Base-by-base conservation (phyloP, 345 rosid genomes). In the Ceriops tagal region DNA sequence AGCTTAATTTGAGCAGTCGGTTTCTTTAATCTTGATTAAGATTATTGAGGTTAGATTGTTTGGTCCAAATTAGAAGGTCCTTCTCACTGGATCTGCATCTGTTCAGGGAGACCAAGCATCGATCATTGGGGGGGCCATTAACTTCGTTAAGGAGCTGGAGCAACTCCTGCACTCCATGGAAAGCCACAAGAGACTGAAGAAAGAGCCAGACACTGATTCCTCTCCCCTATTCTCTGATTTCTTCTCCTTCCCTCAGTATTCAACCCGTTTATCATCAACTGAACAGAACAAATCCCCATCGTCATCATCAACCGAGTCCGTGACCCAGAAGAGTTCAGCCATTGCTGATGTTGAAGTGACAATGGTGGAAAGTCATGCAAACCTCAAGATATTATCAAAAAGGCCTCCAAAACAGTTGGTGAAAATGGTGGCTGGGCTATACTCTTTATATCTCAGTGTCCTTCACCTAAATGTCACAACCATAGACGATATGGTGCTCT, bases 31-130 rank as follows among this genome's bases (percentile, higher is more conserved):
- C 10, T 24, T 15, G 51, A 43, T 43, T 39, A 39, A 13, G 18
- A 43, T 43, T 43, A 43, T 43, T 43, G 49, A 16, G 19, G 49
- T 43, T 13, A 43, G 49, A 43, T 43, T 13, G 49, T 43, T 13
- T 13, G 49, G 3, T 43, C 49, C 49, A 43, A 43, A 43, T 43
- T 43, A 43, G 49, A 43, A 43, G 18, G 49, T 31, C 52, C 1
- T 31, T 65, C 26, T 65, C 69, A 65, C 16, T 31, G 20, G 58
- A 30, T 22, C 2, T 15, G 52, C 28, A 53, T 21, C 8, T 16
- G 22, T 26, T 52, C 67, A 89, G 96, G 83, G 83, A 61, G 93
- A 90, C 78, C 93, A 90, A 76, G 93, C 90, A 75, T 90, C 96
- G 51, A 86, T 88, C 58, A 62, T 90, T 20, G 96, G 88, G 19